These are phyloP conservation scores for Bipolaris sorokiniana DNA, from an alignment of 2,329 filamentous ascomycete genomes.

Conservation along the genomic window DNA sequence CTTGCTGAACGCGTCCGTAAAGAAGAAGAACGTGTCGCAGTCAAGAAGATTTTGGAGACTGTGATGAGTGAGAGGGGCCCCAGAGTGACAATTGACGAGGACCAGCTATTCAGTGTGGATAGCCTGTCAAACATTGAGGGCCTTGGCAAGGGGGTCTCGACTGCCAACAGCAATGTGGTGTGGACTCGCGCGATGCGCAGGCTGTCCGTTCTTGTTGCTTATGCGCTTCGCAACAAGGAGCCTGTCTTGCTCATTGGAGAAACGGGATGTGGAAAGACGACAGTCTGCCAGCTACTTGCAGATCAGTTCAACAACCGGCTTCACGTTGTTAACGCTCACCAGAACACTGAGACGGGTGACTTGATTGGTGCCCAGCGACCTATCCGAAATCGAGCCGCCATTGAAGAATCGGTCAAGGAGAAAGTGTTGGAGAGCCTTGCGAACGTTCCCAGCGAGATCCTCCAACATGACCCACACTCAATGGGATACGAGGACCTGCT, in stretches of 20 bases:
- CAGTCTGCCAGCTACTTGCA: conserved; percentile 89
- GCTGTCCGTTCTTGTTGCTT: conserved; percentile 85
- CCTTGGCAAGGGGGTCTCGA: conserved; percentile 34
- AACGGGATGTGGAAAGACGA: conserved; percentile 97
- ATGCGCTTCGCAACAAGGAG: conserved; percentile 87
- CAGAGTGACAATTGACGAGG: conserved; percentile 75
- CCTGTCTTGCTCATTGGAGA: conserved; percentile 94
- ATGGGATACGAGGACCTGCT: conserved; percentile 57
- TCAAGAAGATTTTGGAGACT: conserved; percentile 86
- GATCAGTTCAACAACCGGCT: conserved; percentile 77
- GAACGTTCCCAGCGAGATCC: conserved; percentile 10
- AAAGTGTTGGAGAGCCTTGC: conserved; percentile 60
- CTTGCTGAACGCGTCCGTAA: conserved; percentile 95
- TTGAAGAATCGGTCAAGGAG: conserved; percentile 69
- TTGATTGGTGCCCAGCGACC: conserved; percentile 94
- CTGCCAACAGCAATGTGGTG: conserved; percentile 62
- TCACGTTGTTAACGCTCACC: conserved; percentile 94
- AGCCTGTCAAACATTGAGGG: conserved; percentile 45
- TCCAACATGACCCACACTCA: conserved; percentile 14
- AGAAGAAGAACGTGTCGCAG: conserved; percentile 79
- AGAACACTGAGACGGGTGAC: conserved; percentile 97
- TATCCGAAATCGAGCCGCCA: conserved; percentile 79
- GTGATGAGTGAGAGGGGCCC: conserved; percentile 70
- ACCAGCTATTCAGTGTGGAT: conserved; percentile 68
- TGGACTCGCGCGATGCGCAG: conserved; percentile 97